Base-by-base conservation (phyloP, 345 rosid genomes). In the Tarenaya hassleriana region DNA sequence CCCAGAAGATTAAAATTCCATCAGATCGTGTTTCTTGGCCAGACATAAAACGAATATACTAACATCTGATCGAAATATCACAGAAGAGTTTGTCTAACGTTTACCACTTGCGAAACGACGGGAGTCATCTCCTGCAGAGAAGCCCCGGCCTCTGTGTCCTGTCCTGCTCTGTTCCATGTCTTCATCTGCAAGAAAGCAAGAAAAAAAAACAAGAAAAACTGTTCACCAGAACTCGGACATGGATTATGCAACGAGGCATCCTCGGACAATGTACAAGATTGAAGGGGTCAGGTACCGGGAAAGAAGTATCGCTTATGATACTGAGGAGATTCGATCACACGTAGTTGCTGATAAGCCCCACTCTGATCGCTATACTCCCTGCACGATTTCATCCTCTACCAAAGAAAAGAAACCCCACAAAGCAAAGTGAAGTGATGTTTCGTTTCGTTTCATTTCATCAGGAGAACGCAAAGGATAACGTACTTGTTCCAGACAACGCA, bases 401-500 rank as follows among this genome's bases (percentile, higher is more conserved):
- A n/a, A 48, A 7, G 10, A 41, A 54, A 19, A 55, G 48, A 27
- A 17, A 52, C 34, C 24, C 34, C 49, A 16, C 52, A 46, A 47
- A 31, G 47, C 55, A 55, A 21, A 29, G 7, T 33, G 34, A 5
- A 18, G 21, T 9, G 16, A n/a, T 13, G 18, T 40, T 8, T 18
- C 29, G 18, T 56, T 1, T 37, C n/a, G 24, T 24, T n/a, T 41
- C 14, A 34, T 41, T 50, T 62, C 45, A 16, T 52, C 40, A 39
- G 41, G 13, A 44, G 17, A 19, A 7, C 18, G 15, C 17, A 16
- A 5, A 17, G 41, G 12, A 37, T 33, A n/a, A 20, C 24, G 4
- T 47, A 84, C 98, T 88, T 84, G 86, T 64, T 79, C 75, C 14
- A 73, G 43, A 71, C 86, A 72, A 58, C 72, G 72, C 41, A 92